phyloP scores from a whole-genome alignment of 208 protist genomes.

The Crithidia expoeki region DNA sequence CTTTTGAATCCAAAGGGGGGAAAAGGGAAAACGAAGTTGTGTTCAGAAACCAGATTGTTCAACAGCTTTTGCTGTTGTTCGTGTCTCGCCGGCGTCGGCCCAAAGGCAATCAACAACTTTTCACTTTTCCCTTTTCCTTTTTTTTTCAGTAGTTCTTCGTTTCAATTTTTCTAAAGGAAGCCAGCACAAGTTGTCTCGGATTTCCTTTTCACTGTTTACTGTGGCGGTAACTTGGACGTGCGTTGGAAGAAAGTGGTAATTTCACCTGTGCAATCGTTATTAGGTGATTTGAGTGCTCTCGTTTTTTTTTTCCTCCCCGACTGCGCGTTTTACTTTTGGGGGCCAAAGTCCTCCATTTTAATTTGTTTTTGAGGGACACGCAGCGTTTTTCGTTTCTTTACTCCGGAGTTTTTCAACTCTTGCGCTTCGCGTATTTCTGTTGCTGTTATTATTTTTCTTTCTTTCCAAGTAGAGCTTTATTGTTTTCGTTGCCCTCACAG shows the following conservation, averaged over 20 bases:
- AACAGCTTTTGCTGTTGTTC: background rate
- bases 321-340: background rate
- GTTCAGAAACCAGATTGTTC: background rate
- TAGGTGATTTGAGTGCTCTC: background rate
- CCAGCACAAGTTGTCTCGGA: background rate
- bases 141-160: background rate
- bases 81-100: no score
- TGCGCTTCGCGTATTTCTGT: background rate
- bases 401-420: no score
- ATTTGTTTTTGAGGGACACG: background rate
- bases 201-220: background rate
- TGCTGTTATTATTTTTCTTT: background rate
- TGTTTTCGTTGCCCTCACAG: no score
- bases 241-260: background rate
- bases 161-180: background rate
- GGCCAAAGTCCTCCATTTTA: background rate
- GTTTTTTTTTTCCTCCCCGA: background rate
- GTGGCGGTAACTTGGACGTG: background rate
- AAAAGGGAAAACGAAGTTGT: no score
- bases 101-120: no score
- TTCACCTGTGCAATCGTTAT: background rate
- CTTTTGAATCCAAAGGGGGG: no score
- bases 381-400: conserved; percentile 1
- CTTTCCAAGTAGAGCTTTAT: background rate
- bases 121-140: background rate